These are phyloP conservation scores for Plasmodium billcollinsi DNA, from an alignment of 169 alveolate genomes.

Conservation along the genomic window DNA sequence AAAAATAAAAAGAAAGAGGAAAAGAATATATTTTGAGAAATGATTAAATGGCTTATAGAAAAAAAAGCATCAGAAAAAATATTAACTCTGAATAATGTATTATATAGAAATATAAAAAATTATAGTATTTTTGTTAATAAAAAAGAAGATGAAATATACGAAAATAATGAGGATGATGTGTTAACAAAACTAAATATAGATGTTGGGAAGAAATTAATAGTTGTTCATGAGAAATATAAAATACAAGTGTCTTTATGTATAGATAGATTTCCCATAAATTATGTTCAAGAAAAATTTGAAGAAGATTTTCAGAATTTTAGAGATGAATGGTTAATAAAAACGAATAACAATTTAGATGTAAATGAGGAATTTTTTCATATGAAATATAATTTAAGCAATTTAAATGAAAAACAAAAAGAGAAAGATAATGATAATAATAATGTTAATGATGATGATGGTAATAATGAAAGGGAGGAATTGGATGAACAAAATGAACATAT, in stretches of 20 bases:
- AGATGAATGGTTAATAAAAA: slow-evolving; percentile 67
- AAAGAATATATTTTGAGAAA: neutral
- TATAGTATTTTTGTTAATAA: slow-evolving; percentile 1
- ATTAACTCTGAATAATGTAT: neutral
- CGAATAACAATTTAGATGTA: slow-evolving; percentile 68
- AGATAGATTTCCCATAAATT: slow-evolving; percentile 66
- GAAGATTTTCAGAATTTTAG: slow-evolving; percentile 55
- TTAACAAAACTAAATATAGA: slow-evolving; percentile 24
- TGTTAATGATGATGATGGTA: neutral
- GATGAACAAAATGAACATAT: slow-evolving; percentile 54
- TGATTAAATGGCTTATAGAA: slow-evolving; percentile 2
- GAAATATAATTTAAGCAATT: slow-evolving; percentile 70
- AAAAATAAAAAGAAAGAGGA: no score
- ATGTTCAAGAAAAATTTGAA: slow-evolving; percentile 66
- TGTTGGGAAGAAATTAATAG: slow-evolving; percentile 47
- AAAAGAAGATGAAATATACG: neutral
- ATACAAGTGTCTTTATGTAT: slow-evolving; percentile 68
- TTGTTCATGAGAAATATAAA: slow-evolving; percentile 70
- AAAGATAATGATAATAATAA: slow-evolving; percentile 1
- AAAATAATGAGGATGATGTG: neutral
- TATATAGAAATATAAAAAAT: neutral
- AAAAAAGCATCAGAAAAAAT: neutral
- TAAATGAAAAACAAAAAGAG: slow-evolving; percentile 47
- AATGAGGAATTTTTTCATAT: slow-evolving; percentile 71
- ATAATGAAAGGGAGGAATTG: neutral